Base-by-base conservation (phyloP, 495 filamentous ascomycete species). In the Parmelia sp. region DNA sequence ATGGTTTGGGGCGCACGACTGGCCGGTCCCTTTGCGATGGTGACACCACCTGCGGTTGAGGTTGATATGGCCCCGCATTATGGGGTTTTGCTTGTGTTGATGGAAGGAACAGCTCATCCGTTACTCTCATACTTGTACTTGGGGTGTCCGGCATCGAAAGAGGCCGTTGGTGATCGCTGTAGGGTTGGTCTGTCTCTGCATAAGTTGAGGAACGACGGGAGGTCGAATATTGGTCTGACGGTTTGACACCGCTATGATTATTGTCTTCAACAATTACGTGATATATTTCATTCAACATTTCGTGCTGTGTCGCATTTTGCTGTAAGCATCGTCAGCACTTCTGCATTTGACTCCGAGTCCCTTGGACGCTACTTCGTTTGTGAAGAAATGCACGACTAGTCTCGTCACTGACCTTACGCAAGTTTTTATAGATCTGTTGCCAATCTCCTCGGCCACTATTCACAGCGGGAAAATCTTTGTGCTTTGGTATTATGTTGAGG, bases 231-330 rank as follows among this genome's bases (percentile, higher is more conserved):
- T 58, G 62, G 17, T 49, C 47, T 29, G 47, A 35, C 29, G 66
- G 64, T 35, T 21, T 60, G 21, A 83, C 74, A 12, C 85, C 84
- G 39, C 73, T 84, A 60, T 77, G 78, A 27, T 69, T 67, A 68
- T 90, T 90, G 68, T 91, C 84, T 36, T 84, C 82, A 59, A 83
- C 80, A 66, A 93, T 92, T 33, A 84, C 78, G 3, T 82, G 74
- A 72, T 88, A 89, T 63, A 91, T 84, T 33, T 76, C 72, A 33
- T 79, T 73, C 70, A 87, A 89, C 57, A 78, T 78, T 47, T 70
- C 66, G 40, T 80, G 69, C 57, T 74, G 70, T 15, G 70, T 57
- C 29, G 71, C 69, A 14, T 82, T 66, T 65, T 73, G 69, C 70
- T 72, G 53, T 17, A 37, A 53, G 21, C 27, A 27, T 21, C 21